These are phyloP conservation scores for Oidiodendron maius DNA, from an alignment of 495 filamentous ascomycete genomes.

Conservation along the genomic window DNA sequence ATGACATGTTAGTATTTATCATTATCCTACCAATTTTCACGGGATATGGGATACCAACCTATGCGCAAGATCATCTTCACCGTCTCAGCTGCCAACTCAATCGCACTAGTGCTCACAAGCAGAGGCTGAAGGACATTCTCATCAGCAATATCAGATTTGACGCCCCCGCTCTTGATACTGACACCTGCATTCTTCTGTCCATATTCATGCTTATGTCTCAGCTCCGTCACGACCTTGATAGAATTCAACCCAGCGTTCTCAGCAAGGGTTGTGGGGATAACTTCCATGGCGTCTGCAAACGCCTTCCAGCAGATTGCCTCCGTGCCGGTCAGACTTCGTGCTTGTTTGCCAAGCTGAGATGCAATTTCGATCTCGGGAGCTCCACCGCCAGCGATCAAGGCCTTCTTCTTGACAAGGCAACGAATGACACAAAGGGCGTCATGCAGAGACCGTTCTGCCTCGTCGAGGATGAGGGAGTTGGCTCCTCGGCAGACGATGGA, in stretches of 20 bases:
- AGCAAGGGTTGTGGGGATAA: constrained; percentile 92
- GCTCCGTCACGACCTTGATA: constrained; percentile 97
- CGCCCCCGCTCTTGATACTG: constrained; percentile 93
- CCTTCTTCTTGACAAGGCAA: constrained; percentile 97
- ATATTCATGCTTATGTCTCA: constrained; percentile 87
- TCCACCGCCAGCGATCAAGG: constrained; percentile 91
- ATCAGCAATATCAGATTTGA: constrained; percentile 89
- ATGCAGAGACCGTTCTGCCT: constrained; percentile 92
- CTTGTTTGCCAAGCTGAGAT: constrained; percentile 68
- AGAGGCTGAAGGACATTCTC: constrained; percentile 97
- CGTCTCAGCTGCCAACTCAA: constrained; percentile 94
- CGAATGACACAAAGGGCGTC: constrained; percentile 97
- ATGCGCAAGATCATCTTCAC: constrained; percentile 73
- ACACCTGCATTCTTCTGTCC: constrained; percentile 95
- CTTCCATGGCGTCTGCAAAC: constrained; percentile 96
- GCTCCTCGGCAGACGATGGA: constrained; percentile 92
- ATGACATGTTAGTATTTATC: not conserved
- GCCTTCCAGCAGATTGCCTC: constrained; percentile 98
- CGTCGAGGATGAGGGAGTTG: constrained; percentile 90
- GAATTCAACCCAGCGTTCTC: constrained; percentile 97
- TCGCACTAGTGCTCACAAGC: constrained; percentile 92
- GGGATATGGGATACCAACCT: not conserved
- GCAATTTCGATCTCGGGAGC: constrained; percentile 95
- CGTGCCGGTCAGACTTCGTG: constrained; percentile 79
- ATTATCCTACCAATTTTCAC: not conserved